Evolutionary conservation across 2,329 filamentous ascomycete genomes (phyloP).

Genomic region (Colletotrichum liriopes): DNA sequence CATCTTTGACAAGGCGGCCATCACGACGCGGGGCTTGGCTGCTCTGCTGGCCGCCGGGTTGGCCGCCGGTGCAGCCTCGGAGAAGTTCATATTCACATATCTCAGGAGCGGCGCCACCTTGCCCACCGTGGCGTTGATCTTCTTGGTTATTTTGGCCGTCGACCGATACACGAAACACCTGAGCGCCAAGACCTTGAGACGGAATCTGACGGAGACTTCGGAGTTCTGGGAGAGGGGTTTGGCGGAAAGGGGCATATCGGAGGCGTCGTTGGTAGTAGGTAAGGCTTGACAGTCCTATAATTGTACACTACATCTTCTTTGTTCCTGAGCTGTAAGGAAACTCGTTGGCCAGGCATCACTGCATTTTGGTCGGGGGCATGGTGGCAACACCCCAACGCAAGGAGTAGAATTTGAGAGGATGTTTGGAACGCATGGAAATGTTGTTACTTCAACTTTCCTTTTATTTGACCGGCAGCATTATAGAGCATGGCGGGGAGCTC

Average conservation of each 20-base stretch:
- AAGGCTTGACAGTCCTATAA: neutral
- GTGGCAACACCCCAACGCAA: too few species aligned
- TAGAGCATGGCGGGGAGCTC: too few species aligned
- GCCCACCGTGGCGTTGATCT: constrained; percentile 27
- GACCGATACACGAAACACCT: constrained; percentile 37
- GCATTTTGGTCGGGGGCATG: too few species aligned
- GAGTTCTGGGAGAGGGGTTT: constrained; percentile 23
- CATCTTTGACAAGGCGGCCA: constrained; percentile 33
- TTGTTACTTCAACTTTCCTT: too few species aligned
- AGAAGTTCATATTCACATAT: constrained; percentile 30
- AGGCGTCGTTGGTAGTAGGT: neutral
- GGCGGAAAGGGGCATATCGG: neutral
- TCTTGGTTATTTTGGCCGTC: constrained; percentile 28
- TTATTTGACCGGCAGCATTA: neutral
- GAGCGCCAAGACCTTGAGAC: constrained; percentile 34
- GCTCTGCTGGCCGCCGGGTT: constrained; percentile 26
- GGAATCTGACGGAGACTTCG: constrained; percentile 26
- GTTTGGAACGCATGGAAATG: neutral
- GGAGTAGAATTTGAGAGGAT: too few species aligned
- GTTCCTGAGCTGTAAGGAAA: neutral
- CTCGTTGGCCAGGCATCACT: neutral
- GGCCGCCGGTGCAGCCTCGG: constrained; percentile 28
- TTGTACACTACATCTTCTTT: neutral
- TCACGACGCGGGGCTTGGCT: constrained; percentile 13
- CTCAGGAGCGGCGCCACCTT: constrained; percentile 33